Evolutionary conservation across 2,329 filamentous ascomycete species (phyloP), one percentile per base, ranked within the genome.

Genomic region (Mycocentrospora acerina): DNA sequence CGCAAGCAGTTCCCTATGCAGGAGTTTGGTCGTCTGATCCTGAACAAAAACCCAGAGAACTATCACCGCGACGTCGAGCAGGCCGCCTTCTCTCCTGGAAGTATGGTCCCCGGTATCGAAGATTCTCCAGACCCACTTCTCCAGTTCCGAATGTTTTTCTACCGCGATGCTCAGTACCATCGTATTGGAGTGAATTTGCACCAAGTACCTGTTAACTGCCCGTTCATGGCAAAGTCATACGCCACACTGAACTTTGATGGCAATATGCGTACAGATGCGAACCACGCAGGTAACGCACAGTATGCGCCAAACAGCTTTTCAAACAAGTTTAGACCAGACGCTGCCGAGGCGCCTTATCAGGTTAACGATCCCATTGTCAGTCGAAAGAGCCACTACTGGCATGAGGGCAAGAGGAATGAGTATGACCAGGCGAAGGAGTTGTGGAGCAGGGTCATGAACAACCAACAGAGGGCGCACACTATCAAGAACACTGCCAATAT

Each of bases 11-110:
- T 76, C 46, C 75, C 73, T 2, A 69, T 75, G 64, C 66, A 71
- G 14, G 67, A 75, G 27, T 73, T 78, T 33, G 75, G 76, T 3
- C 68, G 68, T 12, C 62, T 79, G 1, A 69, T 74, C 0, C 60
- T 79, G 7, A 79, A 77, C 59, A 77, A 76, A 57, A 78, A 78
- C 57, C 74, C 74, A 0, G 73, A 77, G 44, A 74, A 77, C 57
- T 78, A 70, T 57, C 68, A 73, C 46, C 64, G 69, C 9, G 75
- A 79, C 6, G 50, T 53, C 15, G 50, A 54, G 29, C 45, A 48
- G 12, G 50, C 50, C 2, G 53, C 53, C 2, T 79, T 78, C 61
- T 76, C 72, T 0, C 74, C 76, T 0, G 70, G 71, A 4, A 71
- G 66, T 51, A 73, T 77, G 64, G 71, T 77, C 0, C 75, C 75